phyloP scores from a whole-genome alignment of 768 basidiomycete genomes.

The Serendipita sp. region DNA sequence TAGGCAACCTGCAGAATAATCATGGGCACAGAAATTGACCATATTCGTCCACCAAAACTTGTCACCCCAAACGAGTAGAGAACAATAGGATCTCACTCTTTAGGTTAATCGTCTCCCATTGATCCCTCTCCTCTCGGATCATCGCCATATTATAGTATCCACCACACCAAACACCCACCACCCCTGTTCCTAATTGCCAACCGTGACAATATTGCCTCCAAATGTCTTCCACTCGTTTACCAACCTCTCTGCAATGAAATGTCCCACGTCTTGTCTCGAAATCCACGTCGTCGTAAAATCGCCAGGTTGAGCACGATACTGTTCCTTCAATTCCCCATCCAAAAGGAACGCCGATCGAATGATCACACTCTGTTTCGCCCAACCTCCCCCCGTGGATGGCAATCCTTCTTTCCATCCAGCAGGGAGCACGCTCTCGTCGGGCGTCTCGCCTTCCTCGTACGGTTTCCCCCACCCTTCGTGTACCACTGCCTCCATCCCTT shows the following conservation, averaged over 20 bases:
- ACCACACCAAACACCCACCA: too few species aligned
- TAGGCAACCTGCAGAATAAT: too few species aligned
- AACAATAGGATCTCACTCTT: too few species aligned
- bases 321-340: slow-evolving; percentile 34
- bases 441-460: slow-evolving; percentile 14
- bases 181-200: slow-evolving; percentile 28
- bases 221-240: slow-evolving; percentile 36
- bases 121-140: too few species aligned
- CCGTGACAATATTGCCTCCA: slow-evolving; percentile 31
- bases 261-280: slow-evolving; percentile 47
- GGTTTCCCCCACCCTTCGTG: neutral
- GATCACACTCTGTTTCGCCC: slow-evolving; percentile 30
- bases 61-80: too few species aligned
- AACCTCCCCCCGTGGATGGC: slow-evolving; percentile 28
- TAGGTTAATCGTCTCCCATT: too few species aligned
- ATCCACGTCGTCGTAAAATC: slow-evolving; percentile 30
- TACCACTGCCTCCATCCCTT: slow-evolving; percentile 33
- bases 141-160: too few species aligned
- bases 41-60: too few species aligned
- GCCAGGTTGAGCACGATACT: slow-evolving; percentile 16
- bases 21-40: too few species aligned
- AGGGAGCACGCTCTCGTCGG: slow-evolving; percentile 28
- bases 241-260: slow-evolving; percentile 39
- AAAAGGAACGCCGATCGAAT: slow-evolving; percentile 44
- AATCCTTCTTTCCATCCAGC: slow-evolving; percentile 29